phyloP scores from a whole-genome alignment of 176 grass and related monocot species.

The Chloris gayana region DNA sequence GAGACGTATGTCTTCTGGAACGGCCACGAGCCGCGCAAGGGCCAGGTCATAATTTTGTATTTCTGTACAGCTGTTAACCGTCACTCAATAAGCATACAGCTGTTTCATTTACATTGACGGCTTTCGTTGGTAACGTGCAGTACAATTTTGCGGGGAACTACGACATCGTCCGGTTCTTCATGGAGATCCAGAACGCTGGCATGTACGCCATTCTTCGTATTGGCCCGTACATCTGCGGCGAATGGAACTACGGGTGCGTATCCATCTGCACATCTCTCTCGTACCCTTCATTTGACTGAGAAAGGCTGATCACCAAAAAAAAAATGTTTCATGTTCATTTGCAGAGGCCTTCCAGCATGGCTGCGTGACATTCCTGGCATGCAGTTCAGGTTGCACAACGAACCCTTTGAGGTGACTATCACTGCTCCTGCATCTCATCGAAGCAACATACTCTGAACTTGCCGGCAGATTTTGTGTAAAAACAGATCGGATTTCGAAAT shows the following conservation, averaged over 20 bases:
- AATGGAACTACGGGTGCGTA: conserved; percentile 69
- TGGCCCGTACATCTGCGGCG: conserved; percentile 77
- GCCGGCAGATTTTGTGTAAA: not conserved
- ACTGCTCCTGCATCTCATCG: not conserved
- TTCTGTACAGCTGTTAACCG: too few relatives aligned
- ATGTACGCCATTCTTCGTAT: conserved; percentile 76
- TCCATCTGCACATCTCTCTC: too few relatives aligned
- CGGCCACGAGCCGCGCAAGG: conserved; percentile 50
- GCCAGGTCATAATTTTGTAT: conserved; percentile 57
- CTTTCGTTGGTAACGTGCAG: conserved; percentile 25
- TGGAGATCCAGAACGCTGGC: conserved; percentile 58
- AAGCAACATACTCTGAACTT: not conserved
- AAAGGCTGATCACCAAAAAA: too few relatives aligned
- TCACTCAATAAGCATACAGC: too few relatives aligned
- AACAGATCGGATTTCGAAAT: too few relatives aligned
- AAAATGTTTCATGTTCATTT: not conserved
- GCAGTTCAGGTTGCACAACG: conserved; percentile 57
- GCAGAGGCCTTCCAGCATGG: conserved; percentile 62
- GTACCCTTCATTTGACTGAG: too few relatives aligned
- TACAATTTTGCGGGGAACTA: conserved; percentile 70
- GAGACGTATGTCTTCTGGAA: conserved; percentile 85
- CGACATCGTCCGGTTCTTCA: conserved; percentile 71
- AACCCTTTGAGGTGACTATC: conserved; percentile 48
- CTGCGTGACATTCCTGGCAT: conserved; percentile 56
- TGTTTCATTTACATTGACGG: not conserved